phyloP scores from a whole-genome alignment of 108 stramenopile genomes.

The Fistulifera pelliculosa region DNA sequence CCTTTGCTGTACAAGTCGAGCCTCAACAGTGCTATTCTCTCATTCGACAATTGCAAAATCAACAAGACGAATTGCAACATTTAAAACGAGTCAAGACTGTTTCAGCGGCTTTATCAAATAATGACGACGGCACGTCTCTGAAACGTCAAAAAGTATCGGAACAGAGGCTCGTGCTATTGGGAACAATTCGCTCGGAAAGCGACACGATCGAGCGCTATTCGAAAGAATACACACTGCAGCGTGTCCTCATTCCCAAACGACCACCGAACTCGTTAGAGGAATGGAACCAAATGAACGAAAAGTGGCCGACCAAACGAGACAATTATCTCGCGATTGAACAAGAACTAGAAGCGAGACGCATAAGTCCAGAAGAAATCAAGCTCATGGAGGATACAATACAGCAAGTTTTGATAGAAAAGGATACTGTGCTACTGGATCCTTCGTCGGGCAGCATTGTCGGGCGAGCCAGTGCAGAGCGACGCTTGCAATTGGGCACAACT shows the following conservation, averaged over 20 bases:
- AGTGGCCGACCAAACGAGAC: slow-evolving; percentile 63
- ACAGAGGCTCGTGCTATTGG: not conserved
- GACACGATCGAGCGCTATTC: not conserved
- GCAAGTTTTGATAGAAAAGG: slow-evolving; percentile 28
- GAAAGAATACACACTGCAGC: not conserved
- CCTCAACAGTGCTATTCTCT: slow-evolving; percentile 27
- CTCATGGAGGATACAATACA: slow-evolving; percentile 25
- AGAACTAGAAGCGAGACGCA: slow-evolving; percentile 8
- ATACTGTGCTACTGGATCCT: slow-evolving; percentile 27
- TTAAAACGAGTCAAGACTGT: slow-evolving; percentile 26
- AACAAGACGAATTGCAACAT: slow-evolving; percentile 21
- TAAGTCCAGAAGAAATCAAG: slow-evolving; percentile 19
- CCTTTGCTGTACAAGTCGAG: slow-evolving; percentile 14
- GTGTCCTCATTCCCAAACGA: slow-evolving; percentile 32
- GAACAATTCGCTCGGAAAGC: slow-evolving; percentile 7
- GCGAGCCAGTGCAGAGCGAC: slow-evolving; percentile 22
- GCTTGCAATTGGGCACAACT: slow-evolving; percentile 12
- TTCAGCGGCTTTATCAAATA: not conserved
- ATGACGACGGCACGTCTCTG: not conserved
- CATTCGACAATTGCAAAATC: slow-evolving; percentile 23
- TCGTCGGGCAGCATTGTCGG: slow-evolving; percentile 8
- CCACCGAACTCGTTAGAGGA: slow-evolving; percentile 47
- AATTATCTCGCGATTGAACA: slow-evolving; percentile 47
- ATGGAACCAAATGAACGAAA: slow-evolving; percentile 40
- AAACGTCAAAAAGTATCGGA: slow-evolving; percentile 5